Percentiles rank a stretch among this genome's conserved stretches.
phyloP scores from a whole-genome alignment of 306 rosid species.

The Dalbergia cultrata region DNA sequence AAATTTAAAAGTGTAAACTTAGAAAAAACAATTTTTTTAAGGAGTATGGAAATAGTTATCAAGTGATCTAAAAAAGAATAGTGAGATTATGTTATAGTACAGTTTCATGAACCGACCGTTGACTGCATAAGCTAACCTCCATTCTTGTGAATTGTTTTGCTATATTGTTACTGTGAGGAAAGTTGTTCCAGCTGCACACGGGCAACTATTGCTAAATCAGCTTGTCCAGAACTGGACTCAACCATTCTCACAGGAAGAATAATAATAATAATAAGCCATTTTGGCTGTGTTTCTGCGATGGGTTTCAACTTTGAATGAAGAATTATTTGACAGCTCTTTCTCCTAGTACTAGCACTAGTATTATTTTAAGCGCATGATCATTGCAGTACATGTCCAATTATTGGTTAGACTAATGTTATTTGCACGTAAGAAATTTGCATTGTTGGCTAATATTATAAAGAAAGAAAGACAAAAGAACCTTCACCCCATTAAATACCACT shows the following conservation, averaged over 20 bases:
- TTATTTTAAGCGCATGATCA: background rate
- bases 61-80: background rate
- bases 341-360: background rate
- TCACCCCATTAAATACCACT: too few species aligned
- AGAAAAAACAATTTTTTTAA: background rate
- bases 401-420: background rate
- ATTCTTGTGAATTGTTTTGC: background rate
- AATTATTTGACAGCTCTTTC: conserved; percentile 5
- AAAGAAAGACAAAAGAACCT: too few species aligned
- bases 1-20: too few species aligned
- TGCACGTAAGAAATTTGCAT: too few species aligned
- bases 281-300: background rate
- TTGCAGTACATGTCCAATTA: background rate
- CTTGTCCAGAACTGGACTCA: conserved; percentile 29
- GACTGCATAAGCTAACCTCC: background rate
- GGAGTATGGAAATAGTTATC: background rate
- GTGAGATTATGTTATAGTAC: background rate
- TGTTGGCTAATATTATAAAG: too few species aligned
- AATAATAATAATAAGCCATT: background rate
- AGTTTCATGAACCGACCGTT: background rate
- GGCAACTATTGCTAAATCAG: background rate
- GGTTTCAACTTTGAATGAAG: background rate
- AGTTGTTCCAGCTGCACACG: too few species aligned
- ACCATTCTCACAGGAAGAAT: background rate
- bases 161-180: too few species aligned